phyloP scores from a whole-genome alignment of 2,329 filamentous ascomycete species.

The Ascochyta fabae region DNA sequence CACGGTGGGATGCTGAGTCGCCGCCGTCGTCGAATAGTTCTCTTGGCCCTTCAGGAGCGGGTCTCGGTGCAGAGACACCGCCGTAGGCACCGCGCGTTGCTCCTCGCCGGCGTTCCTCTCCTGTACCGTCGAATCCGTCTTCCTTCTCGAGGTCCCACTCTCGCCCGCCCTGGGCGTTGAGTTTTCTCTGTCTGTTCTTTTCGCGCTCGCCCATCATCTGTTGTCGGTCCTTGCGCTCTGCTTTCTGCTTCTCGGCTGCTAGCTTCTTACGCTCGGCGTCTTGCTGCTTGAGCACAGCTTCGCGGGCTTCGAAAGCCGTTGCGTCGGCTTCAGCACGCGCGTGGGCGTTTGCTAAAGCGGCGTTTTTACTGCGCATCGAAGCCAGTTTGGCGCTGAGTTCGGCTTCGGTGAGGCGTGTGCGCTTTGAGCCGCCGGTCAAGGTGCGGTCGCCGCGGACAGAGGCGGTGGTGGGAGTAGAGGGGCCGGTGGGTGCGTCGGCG shows the following conservation, averaged over 20 bases:
- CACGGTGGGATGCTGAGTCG: constrained; percentile 18
- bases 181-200: constrained; percentile 64
- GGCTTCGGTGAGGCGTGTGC: constrained; percentile 63
- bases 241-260: constrained; percentile 47
- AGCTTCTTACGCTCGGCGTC: constrained; percentile 50
- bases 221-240: constrained; percentile 59
- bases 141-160: constrained; percentile 71
- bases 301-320: constrained; percentile 68
- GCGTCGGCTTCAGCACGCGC: constrained; percentile 72
- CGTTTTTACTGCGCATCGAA: constrained; percentile 67
- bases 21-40: constrained; percentile 18
- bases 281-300: constrained; percentile 63
- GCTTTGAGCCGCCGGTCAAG: constrained; percentile 41
- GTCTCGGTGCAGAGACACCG: constrained; percentile 50
- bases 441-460: constrained; percentile 45
- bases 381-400: constrained; percentile 68
- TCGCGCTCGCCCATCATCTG: constrained; percentile 69
- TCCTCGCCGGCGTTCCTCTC: constrained; percentile 51
- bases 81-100: constrained; percentile 61
- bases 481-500: constrained; percentile 28
- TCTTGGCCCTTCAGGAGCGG: constrained; percentile 27
- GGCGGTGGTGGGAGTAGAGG: constrained; percentile 31
- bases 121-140: constrained; percentile 57
- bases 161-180: constrained; percentile 63
- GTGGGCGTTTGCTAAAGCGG: constrained; percentile 65